Evolutionary conservation across 2,329 filamentous ascomycete genomes (phyloP), one percentile per base, ranked within the genome.

Genomic region (Diaporthe eres): DNA sequence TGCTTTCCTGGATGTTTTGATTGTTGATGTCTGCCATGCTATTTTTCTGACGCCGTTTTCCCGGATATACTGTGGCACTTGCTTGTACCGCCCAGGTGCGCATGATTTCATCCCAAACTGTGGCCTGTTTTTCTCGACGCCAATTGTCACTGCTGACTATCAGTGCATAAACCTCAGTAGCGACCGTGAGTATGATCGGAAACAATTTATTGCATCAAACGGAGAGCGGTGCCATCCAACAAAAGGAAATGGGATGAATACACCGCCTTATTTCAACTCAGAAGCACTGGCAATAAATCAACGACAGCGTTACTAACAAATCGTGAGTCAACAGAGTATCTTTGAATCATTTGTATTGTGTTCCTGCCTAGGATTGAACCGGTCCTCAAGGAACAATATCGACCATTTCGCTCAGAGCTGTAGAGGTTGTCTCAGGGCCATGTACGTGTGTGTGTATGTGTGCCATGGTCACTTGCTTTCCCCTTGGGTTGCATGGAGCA

Each of bases 281-380:
- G 8, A 2, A 22, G 39, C 17, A 5, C 34, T 12, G 39, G 49
- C n/a, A 49, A 13, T 39, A 13, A 34, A 22, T 31, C 15, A 47
- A 22, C 17, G 25, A 6, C 42, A 49, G 6, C 7, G 15, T n/a
- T 28, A 49, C 17, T n/a, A 12, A 31, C 2, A n/a, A 28, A 28
- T 15, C 25, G 49, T 8, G 0, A 13, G 42, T 15, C 17, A 65
- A 65, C 15, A 34, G 22, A 55, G 51, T 31, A 25, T 25, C 34
- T 68, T 77, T 65, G n/a, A 63, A 61, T 72, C 67, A 76, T 60
- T 76, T 75, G 73, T 34, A 63, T 75, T 75, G 55, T 72, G 57
- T 77, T 77, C 58, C 60, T 76, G 68, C 75, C 68, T 72, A 75
- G 63, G 60, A 49, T 72, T 58, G 53, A n/a, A 49, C 37, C 49